These are phyloP conservation scores for Colletotrichum zoysiae DNA, from an alignment of 2,329 filamentous ascomycete genomes.

Conservation along the genomic window DNA sequence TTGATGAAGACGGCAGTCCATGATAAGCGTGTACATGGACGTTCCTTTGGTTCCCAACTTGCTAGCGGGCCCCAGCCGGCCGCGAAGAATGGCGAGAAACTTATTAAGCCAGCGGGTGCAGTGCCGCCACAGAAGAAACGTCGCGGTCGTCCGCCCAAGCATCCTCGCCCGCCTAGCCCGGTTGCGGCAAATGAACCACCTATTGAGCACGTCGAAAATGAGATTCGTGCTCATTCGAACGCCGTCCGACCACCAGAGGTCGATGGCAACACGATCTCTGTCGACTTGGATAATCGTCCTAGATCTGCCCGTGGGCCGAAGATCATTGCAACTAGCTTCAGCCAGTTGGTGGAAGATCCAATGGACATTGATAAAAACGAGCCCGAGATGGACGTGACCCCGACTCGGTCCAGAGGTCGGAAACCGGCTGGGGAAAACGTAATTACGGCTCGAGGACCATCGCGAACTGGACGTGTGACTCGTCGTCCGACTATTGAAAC, in stretches of 20 bases:
- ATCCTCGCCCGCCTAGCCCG: constrained; percentile 26
- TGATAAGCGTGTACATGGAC: constrained; percentile 17
- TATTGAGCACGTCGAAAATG: constrained; percentile 7
- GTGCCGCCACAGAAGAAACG: constrained; percentile 32
- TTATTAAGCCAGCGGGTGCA: neutral
- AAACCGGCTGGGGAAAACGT: constrained; percentile 4
- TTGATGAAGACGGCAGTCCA: constrained; percentile 7
- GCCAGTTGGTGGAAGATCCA: constrained; percentile 13
- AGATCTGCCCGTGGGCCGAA: constrained; percentile 36
- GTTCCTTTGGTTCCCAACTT: neutral
- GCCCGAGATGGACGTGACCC: constrained; percentile 10
- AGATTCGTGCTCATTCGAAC: constrained; percentile 24
- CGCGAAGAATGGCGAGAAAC: neutral
- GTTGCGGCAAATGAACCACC: neutral
- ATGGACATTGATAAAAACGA: constrained; percentile 33
- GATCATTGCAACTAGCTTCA: constrained; percentile 1
- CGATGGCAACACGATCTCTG: constrained; percentile 26
- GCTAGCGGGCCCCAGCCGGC: neutral
- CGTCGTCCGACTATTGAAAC: neutral
- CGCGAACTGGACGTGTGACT: constrained; percentile 3
- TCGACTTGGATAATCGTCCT: constrained; percentile 18
- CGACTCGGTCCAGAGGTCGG: constrained; percentile 23
- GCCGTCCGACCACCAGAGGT: neutral
- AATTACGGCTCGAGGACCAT: constrained; percentile 26
- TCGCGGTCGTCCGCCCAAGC: constrained; percentile 37